Conservation (phyloP, 2,329 filamentous ascomycete genomes). For the Alternaria arbusti region DNA sequence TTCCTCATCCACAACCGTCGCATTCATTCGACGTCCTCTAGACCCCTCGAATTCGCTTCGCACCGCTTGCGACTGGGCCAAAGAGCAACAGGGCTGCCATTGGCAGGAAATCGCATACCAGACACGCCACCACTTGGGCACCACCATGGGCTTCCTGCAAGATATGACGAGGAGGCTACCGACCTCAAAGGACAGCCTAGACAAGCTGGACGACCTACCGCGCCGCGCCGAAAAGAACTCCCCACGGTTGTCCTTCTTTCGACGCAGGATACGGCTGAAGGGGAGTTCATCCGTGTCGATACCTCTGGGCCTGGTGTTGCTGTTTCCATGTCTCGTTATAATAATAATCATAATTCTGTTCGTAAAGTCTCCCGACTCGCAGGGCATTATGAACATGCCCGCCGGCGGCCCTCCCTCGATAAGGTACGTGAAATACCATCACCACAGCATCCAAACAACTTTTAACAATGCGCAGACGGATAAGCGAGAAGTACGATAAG, state of each 20-base stretch:
- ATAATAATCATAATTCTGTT: conserved; percentile 90
- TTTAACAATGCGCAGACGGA: conserved; percentile 69
- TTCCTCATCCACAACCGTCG: conserved; percentile 4
- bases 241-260: conserved; percentile 77
- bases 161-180: conserved; percentile 55
- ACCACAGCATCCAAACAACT: not conserved
- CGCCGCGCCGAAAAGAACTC: conserved; percentile 51
- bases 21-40: conserved; percentile 2
- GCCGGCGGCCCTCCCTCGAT: conserved; percentile 87
- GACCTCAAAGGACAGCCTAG: conserved; percentile 49
- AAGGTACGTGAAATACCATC: conserved; percentile 63
- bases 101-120: conserved; percentile 15
- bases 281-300: conserved; percentile 93
- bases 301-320: conserved; percentile 86
- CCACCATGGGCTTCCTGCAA: conserved; percentile 23
- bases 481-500: conserved; percentile 96
- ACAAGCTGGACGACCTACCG: conserved; percentile 53
- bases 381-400: conserved; percentile 84
- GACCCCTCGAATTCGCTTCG: not conserved
- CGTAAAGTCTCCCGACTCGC: conserved; percentile 82
- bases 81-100: conserved; percentile 18
- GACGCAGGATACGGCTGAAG: conserved; percentile 83
- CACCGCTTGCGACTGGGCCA: conserved; percentile 19
- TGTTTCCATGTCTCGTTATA: conserved; percentile 91
- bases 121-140: conserved; percentile 10